These are phyloP conservation scores for Syzygium oleosum DNA, from an alignment of 345 rosid genomes.

Conservation along the genomic window DNA sequence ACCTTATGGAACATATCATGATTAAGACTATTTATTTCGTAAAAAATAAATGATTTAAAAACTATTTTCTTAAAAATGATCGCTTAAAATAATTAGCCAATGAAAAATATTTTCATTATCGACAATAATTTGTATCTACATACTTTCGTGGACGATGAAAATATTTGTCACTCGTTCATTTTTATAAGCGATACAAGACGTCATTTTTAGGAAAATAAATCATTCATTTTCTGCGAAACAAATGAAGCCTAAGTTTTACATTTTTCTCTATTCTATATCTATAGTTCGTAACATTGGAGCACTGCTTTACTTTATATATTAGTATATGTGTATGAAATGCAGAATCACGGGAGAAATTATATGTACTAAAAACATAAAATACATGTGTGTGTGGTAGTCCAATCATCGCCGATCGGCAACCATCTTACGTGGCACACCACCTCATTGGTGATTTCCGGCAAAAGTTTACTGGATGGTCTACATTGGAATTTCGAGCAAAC, in stretches of 20 bases:
- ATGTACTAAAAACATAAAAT: background rate
- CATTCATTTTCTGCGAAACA: too few species aligned
- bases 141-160: too few species aligned
- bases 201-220: too few species aligned
- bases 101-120: too few species aligned
- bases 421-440: too few species aligned
- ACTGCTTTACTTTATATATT: background rate
- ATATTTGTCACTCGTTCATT: too few species aligned
- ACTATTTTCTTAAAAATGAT: too few species aligned
- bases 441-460: rapidly evolving
- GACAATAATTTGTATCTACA: too few species aligned
- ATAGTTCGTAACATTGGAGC: background rate
- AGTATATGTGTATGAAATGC: background rate
- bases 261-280: background rate
- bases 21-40: background rate
- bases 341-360: background rate
- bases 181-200: too few species aligned
- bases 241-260: background rate
- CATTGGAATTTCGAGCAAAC: background rate
- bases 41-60: too few species aligned
- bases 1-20: background rate
- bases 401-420: background rate
- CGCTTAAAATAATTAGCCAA: too few species aligned
- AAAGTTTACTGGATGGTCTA: background rate
- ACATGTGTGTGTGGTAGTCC: background rate